Evolutionary conservation across 768 basidiomycete species (phyloP).

Genomic region (Filobasidium wieringae): DNA sequence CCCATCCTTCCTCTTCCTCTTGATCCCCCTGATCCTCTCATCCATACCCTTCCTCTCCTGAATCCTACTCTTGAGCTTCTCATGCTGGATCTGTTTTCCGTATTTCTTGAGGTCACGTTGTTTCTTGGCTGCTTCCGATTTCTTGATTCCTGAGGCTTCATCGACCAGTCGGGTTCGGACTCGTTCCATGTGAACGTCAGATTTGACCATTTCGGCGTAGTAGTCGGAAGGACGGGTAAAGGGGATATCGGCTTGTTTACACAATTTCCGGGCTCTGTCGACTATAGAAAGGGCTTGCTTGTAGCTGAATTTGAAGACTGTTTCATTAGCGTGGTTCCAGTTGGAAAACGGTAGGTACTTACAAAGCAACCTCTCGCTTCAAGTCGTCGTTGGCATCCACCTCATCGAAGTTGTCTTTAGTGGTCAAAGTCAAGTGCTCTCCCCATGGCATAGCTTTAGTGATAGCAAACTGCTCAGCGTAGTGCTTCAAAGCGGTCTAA

Average conservation of each 20-base stretch:
- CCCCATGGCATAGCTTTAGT: constrained; percentile 25
- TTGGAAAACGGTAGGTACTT: constrained; percentile 34
- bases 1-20: constrained; percentile 78
- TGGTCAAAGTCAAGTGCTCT: constrained; percentile 29
- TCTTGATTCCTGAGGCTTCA: constrained; percentile 75
- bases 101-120: constrained; percentile 95
- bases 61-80: constrained; percentile 84
- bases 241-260: constrained; percentile 58
- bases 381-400: constrained; percentile 54
- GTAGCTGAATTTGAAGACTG: constrained; percentile 52
- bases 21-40: constrained; percentile 70
- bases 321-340: not conserved
- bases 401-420: constrained; percentile 17
- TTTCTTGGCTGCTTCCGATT: constrained; percentile 76
- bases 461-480: constrained; percentile 25
- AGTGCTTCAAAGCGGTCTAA: constrained; percentile 23
- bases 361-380: constrained; percentile 93
- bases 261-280: constrained; percentile 61
- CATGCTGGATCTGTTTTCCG: constrained; percentile 92
- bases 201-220: constrained; percentile 28
- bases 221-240: constrained; percentile 63
- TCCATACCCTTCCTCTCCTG: constrained; percentile 83
- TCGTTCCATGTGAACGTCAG: constrained; percentile 93
- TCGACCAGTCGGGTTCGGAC: constrained; percentile 81
- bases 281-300: constrained; percentile 84